A percentile compares a stretch with the other conserved stretches of the same genome.
phyloP scores from a whole-genome alignment of 108 stramenopile species.

The Stephanodiscus minutulus region DNA sequence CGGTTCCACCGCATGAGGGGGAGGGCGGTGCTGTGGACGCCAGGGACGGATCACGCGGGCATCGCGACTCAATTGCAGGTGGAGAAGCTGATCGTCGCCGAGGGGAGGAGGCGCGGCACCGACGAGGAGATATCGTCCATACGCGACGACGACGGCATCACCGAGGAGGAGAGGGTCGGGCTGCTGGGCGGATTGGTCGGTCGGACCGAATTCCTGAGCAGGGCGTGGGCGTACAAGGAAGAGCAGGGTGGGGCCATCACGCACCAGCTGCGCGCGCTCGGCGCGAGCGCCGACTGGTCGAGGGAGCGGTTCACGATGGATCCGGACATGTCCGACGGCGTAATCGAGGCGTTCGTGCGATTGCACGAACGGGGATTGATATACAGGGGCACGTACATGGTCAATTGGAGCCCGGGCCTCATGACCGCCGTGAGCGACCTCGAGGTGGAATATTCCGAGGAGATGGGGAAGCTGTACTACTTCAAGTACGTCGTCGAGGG shows the following conservation, averaged over 20 bases:
- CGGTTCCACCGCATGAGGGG: constrained; percentile 98
- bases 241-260: constrained; percentile 97
- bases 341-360: constrained; percentile 93
- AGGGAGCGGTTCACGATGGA: constrained; percentile 99
- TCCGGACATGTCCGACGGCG: constrained; percentile 80
- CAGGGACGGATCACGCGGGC: constrained; percentile 98
- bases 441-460: constrained; percentile 93
- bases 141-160: not conserved
- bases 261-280: constrained; percentile 90
- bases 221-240: constrained; percentile 83
- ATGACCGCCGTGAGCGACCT: constrained; percentile 97
- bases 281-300: constrained; percentile 98
- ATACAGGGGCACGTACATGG: constrained; percentile 96
- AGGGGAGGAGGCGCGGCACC: not conserved
- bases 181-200: constrained; percentile 29
- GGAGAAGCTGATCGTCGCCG: not conserved
- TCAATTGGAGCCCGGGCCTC: constrained; percentile 98
- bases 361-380: constrained; percentile 94
- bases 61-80: constrained; percentile 98
- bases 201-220: constrained; percentile 62
- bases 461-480: constrained; percentile 94
- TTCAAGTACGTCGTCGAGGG: constrained; percentile 94
- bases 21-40: constrained; percentile 94
- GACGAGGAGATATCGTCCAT: not conserved
- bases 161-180: constrained; percentile 1